phyloP scores from a whole-genome alignment of 345 rosid species.

The Turnera subulata region DNA sequence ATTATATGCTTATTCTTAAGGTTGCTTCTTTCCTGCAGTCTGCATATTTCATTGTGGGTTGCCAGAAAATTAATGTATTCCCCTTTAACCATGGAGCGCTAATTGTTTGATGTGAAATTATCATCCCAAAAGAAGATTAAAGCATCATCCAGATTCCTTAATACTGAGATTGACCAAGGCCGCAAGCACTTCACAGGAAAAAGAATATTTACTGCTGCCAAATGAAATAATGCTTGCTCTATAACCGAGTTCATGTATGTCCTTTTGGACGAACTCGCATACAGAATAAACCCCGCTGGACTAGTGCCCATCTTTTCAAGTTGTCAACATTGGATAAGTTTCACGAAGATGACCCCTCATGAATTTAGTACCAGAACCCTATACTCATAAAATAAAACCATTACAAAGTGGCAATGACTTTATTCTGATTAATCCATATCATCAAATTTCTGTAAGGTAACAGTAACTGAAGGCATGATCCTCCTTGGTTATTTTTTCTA shows the following conservation, averaged over 20 bases:
- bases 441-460: no score
- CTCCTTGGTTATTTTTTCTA: constrained; percentile 5
- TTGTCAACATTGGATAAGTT: neutral
- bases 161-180: no score
- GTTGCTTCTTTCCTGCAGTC: no score
- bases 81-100: no score
- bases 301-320: constrained; percentile 3
- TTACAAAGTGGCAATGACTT: constrained; percentile 15
- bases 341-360: neutral
- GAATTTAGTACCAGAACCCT: constrained; percentile 2
- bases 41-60: no score
- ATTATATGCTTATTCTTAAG: no score
- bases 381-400: constrained; percentile 1
- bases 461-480: constrained; percentile 1
- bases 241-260: neutral
- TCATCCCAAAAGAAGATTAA: no score
- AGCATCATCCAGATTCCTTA: no score
- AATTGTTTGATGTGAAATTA: no score
- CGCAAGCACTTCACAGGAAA: no score
- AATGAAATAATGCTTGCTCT: neutral
- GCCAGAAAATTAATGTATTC: no score
- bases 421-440: constrained; percentile 3
- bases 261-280: neutral
- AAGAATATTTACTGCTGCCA: no score
- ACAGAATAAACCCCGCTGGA: neutral